Evolutionary conservation across 2,329 filamentous ascomycete species (phyloP).

Genomic region (Paraphoma chrysanthemicola): DNA sequence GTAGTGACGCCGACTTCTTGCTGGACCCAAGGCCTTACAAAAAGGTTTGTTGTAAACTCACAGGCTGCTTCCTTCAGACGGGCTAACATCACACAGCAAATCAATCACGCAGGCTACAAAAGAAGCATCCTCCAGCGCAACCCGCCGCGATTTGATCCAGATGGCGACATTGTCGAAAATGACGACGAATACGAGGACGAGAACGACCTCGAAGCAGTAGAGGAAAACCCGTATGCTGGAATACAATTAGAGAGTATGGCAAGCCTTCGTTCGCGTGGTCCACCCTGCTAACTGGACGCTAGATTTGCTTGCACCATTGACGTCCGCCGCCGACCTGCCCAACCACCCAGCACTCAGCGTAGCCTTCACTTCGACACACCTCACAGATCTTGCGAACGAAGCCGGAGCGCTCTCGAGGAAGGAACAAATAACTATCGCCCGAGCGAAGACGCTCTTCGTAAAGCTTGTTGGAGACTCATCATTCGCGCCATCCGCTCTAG

Average conservation of each 20-base stretch:
- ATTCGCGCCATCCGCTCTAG: constrained; percentile 64
- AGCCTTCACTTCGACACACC: constrained; percentile 75
- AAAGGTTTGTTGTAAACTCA: constrained; percentile 61
- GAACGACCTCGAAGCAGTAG: constrained; percentile 64
- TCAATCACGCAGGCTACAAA: constrained; percentile 76
- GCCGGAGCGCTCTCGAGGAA: constrained; percentile 75
- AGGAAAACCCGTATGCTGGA: constrained; percentile 76
- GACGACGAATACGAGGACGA: constrained; percentile 74
- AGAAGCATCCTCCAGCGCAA: constrained; percentile 78
- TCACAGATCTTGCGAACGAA: constrained; percentile 74
- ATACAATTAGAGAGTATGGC: constrained; percentile 73
- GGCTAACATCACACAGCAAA: constrained; percentile 58
- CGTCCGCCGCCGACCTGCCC: constrained; percentile 75
- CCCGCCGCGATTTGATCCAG: constrained; percentile 74
- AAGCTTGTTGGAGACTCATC: constrained; percentile 77
- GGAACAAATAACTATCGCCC: constrained; percentile 75
- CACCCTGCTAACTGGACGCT: constrained; percentile 4
- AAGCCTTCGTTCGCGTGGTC: neutral
- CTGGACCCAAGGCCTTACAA: constrained; percentile 73
- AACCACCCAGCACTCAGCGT: constrained; percentile 76
- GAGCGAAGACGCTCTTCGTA: constrained; percentile 75
- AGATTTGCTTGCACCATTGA: constrained; percentile 79
- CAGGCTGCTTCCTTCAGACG: constrained; percentile 8
- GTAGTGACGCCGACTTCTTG: constrained; percentile 67
- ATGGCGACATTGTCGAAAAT: constrained; percentile 78